A percentile compares a stretch with the other conserved stretches of the same genome.
These are phyloP conservation scores for Pythium aristosporum DNA, from an alignment of 352 stramenopile genomes.

Conservation along the genomic window DNA sequence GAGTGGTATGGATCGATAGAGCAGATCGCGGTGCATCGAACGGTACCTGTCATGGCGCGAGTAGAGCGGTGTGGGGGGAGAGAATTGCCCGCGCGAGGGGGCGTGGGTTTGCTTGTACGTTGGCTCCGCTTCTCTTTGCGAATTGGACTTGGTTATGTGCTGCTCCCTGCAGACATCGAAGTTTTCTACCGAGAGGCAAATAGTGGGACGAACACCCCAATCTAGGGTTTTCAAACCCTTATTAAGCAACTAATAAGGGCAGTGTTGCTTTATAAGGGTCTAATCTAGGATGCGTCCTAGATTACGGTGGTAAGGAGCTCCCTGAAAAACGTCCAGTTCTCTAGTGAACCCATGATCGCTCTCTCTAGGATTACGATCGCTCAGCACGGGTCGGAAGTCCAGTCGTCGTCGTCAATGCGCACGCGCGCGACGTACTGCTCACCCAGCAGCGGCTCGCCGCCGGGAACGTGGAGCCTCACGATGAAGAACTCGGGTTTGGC, in stretches of 20 bases:
- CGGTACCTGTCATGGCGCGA: constrained; percentile 22
- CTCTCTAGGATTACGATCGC: neutral
- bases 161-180: constrained; percentile 10
- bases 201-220: neutral
- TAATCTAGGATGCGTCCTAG: constrained; percentile 3
- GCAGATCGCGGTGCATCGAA: constrained; percentile 18
- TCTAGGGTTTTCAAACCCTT: neutral
- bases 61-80: neutral
- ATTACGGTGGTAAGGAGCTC: neutral
- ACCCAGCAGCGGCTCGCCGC: constrained; percentile 85
- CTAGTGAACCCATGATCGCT: neutral
- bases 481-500: constrained; percentile 88
- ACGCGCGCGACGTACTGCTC: constrained; percentile 88
- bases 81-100: neutral
- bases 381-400: constrained; percentile 56
- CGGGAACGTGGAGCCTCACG: constrained; percentile 90
- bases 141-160: constrained; percentile 6
- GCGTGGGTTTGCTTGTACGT: neutral
- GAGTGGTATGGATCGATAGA: neutral
- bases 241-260: neutral
- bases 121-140: neutral
- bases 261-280: neutral
- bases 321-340: constrained; percentile 36
- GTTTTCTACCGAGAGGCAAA: constrained; percentile 8
- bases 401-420: constrained; percentile 94